Evolutionary conservation across 2,329 filamentous ascomycete species (phyloP).

Genomic region (Pseudocercospora crystallina): DNA sequence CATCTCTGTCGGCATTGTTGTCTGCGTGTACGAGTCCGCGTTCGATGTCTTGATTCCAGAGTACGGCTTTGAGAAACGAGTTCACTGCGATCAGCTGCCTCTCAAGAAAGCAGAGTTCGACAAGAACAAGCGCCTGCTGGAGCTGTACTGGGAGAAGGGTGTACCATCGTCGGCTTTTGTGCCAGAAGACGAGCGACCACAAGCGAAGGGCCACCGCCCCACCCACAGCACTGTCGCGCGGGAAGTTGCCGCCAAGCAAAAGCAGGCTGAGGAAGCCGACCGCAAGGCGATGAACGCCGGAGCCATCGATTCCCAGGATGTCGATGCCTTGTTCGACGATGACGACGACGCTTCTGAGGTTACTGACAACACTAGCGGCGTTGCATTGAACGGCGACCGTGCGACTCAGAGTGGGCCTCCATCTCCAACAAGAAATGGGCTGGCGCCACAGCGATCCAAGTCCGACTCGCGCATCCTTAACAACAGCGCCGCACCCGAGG

Average conservation of each 20-base stretch:
- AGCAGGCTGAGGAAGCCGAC: constrained; percentile 85
- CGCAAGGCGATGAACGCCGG: constrained; percentile 93
- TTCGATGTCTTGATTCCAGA: constrained; percentile 98
- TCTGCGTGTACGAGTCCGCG: constrained; percentile 97
- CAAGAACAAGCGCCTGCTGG: constrained; percentile 90
- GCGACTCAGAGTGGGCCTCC: constrained; percentile 94
- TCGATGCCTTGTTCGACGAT: constrained; percentile 93
- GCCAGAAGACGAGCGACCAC: constrained; percentile 93
- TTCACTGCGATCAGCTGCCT: constrained; percentile 96
- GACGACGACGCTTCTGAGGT: constrained; percentile 75
- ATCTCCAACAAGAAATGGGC: constrained; percentile 76
- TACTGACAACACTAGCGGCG: constrained; percentile 80
- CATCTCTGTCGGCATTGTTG: constrained; percentile 90
- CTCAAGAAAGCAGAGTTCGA: constrained; percentile 99
- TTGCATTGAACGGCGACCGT: constrained; percentile 76
- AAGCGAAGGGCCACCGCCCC: constrained; percentile 58
- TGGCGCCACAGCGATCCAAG: constrained; percentile 78
- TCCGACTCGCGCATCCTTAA: constrained; percentile 90
- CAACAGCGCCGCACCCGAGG: constrained; percentile 68
- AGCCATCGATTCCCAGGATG: constrained; percentile 88
- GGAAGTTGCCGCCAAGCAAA: constrained; percentile 75
- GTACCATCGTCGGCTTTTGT: constrained; percentile 94
- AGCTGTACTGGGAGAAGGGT: constrained; percentile 99
- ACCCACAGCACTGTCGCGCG: constrained; percentile 68
- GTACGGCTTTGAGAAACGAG: constrained; percentile 98